Percentiles rank a stretch among this genome's conserved stretches.
These are phyloP conservation scores for Penicillium digitatum DNA, from an alignment of 2,329 filamentous ascomycete species.

Conservation along the genomic window DNA sequence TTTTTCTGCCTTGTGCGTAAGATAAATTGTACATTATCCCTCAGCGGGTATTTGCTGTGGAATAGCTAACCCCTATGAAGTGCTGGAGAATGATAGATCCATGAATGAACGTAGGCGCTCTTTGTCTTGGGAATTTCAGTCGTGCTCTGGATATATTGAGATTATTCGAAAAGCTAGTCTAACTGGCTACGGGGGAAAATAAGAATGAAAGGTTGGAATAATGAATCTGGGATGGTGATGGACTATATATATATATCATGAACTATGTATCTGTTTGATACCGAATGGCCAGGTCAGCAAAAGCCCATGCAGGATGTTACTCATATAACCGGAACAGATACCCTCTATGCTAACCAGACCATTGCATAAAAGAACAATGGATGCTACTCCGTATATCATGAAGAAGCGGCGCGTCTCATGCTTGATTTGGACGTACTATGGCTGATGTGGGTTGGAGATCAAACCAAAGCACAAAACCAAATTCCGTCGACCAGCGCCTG, in stretches of 20 bases:
- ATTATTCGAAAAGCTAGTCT: not conserved
- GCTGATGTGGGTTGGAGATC: not conserved
- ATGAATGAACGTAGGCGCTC: not conserved
- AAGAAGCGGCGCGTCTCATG: not conserved
- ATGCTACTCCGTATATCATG: not conserved
- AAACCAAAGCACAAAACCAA: not conserved
- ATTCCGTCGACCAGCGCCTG: not conserved
- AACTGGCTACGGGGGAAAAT: accelerated
- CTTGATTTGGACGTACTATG: not conserved
- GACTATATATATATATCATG: not conserved
- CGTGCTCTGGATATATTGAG: not conserved
- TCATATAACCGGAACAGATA: not conserved
- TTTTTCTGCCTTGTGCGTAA: not conserved
- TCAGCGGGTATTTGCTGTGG: not conserved
- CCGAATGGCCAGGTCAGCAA: not conserved
- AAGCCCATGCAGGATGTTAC: not conserved
- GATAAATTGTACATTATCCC: not conserved
- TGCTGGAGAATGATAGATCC: not conserved
- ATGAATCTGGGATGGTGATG: not conserved
- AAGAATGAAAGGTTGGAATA: not conserved
- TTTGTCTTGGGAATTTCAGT: not conserved
- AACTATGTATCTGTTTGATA: not conserved
- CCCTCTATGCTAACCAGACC: accelerated
- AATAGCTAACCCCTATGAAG: not conserved
- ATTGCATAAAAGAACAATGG: not conserved